Evolutionary conservation across 2,329 filamentous ascomycete genomes (phyloP), one percentile per base, ranked within the genome.

Genomic region (Pseudocercospora ulei): DNA sequence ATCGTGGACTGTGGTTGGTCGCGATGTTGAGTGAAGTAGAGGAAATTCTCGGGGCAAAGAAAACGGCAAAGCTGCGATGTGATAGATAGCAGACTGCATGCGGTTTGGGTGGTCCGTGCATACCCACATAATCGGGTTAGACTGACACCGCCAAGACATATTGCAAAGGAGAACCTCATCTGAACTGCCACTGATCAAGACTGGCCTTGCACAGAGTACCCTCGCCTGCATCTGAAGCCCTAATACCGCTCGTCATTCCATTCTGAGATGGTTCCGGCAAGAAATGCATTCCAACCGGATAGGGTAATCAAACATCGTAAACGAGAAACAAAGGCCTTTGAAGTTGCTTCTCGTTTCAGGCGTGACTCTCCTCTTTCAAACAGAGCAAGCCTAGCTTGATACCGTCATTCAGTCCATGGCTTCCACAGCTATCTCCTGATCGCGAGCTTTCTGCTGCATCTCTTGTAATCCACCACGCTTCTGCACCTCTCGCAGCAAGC

Each of bases 371-470:
- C 12, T 7, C 12, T 26, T 26, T 7, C 18, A 13, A n/a, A 13
- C 22, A 5, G 3, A n/a, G 14, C 16, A 13, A 13, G 14, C n/a
- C 29, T 2, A 31, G 13, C 9, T 3, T 11, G n/a, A 5, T 22
- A 33, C n/a, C 22, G n/a, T 5, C 12, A 4, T 11, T 36, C 33
- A 36, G 12, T 26, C 11, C 36, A 38, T 38, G 11, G 17, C 18
- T n/a, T 38, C 27, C 20, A 38, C 25, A 17, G 27, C 36, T 24
- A 30, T 24, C 17, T 29, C 36, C 13, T 30, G 18, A 18, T 18
- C 26, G 4, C 19, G 19, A 22, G 25, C 25, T 14, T 30, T 41
- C 38, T 30, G 19, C 26, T 31, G 30, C 38, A 36, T 35, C 29
- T 30, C 25, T 9, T 31, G 14, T 17, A 30, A 24, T 3, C 18